phyloP scores from a whole-genome alignment of 352 stramenopile genomes.

The Pythium plurisporium region DNA sequence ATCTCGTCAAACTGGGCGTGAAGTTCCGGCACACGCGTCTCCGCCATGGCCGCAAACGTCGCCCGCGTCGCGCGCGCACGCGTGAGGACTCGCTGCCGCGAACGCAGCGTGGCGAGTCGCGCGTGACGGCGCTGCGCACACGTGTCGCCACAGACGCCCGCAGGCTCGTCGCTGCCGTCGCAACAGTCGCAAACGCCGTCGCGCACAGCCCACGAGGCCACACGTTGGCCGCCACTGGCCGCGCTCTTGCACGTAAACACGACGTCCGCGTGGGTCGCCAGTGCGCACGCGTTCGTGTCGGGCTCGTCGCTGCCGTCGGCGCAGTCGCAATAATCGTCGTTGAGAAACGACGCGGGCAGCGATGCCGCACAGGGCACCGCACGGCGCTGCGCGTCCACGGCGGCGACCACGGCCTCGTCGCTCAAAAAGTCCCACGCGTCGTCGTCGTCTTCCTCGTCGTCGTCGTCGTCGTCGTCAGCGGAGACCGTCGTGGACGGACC shows the following conservation, averaged over 20 bases:
- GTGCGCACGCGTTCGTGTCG: conserved; percentile 69
- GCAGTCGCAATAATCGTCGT: conserved; percentile 95
- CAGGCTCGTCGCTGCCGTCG: conserved; percentile 92
- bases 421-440: conserved; percentile 67
- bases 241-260: conserved; percentile 33
- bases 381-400: conserved; percentile 8
- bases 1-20: conserved; percentile 21
- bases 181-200: conserved; percentile 98
- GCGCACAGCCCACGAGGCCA: conserved; percentile 60
- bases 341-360: conserved; percentile 42
- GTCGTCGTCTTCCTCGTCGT: conserved; percentile 44
- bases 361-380: conserved; percentile 29
- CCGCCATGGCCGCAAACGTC: conserved; percentile 23
- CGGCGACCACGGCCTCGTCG: conserved; percentile 35
- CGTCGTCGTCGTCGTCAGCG: conserved; percentile 15
- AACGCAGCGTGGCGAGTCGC: background rate
- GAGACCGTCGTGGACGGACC: too few species aligned
- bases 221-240: conserved; percentile 20
- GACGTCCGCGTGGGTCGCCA: conserved; percentile 10
- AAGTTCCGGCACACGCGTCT: conserved; percentile 15
- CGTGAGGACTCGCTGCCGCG: conserved; percentile 21
- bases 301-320: conserved; percentile 89
- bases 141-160: conserved; percentile 30
- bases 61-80: conserved; percentile 21
- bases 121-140: conserved; percentile 19